Evolutionary conservation across 768 basidiomycete genomes (phyloP), one percentile per base, ranked within the genome.

Genomic region (Mycena galericulata): DNA sequence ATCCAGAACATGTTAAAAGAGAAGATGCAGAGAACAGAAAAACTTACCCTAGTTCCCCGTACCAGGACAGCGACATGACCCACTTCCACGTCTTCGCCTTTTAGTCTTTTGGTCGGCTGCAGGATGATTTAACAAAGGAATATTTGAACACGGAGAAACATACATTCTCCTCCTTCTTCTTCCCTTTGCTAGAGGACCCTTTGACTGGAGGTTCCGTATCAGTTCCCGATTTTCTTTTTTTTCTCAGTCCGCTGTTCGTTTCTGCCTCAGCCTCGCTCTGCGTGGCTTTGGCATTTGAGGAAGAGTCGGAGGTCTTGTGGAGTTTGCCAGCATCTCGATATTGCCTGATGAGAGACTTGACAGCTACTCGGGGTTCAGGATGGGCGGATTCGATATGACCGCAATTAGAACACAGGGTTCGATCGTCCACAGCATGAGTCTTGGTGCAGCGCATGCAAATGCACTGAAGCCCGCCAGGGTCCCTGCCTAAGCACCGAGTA

Each of bases 381-480:
- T 60, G 58, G 1, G 58, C 47, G 17, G 58, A 60, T 32, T 60
- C 46, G 27, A 60, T 60, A 14, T 60, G 58, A 4, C 46, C 46
- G 34, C 58, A 60, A 49, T 60, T 60, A 12, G 22, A 22, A 20
- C 57, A 59, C 1, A 59, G n/a, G 9, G 43, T 59, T 20, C 32
- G 29, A 11, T 43, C 26, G 15, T 45, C 57, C 26, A 34, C 22
- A 29, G 34, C 57, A 4, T 34, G 26, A 11, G 57, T 59, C 8
- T 59, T 15, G 6, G 57, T 32, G 30, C 57, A 59, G 14, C 57
- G n/a, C 30, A 27, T 49, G 12, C 58, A 60, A 14, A 60, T 60
- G 41, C 58, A 60, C 22, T 26, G 56, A 2, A 30, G 2, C 1
- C 56, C 43, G 14, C 46, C 29, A 8, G 56, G 29, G 29, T 58